Base-by-base conservation (phyloP, 257 asterid species). In the Solanum sejunctum region DNA sequence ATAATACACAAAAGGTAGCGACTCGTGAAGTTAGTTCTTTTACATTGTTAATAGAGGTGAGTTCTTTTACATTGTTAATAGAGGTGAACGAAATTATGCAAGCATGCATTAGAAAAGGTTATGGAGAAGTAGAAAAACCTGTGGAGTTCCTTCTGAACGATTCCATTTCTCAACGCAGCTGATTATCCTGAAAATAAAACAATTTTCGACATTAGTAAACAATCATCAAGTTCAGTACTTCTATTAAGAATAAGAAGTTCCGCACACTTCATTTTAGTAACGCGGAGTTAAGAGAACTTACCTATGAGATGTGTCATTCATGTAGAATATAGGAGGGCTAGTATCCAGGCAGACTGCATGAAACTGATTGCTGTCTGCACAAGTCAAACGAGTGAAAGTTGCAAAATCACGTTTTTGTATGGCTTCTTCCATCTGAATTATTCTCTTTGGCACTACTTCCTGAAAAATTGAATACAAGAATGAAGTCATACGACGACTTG, bases 341-440 rank as follows among this genome's bases (percentile, higher is more conserved):
- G 99, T 92, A 84, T 96, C 99, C 85, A 97, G 90, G 91, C 98
- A 93, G 84, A 97, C 98, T 17, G 99, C 99, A 84, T 97, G 99
- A 88, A 97, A 97, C 90, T 96, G 99, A 89, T 96, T 96, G 84
- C 99, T 96, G 67, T 96, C 99, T 8, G 98, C 91, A 79, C 99
- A 93, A 41, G 97, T 67, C 80, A 96, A 88, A 60, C 86, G 95
- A 81, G 98, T 90, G 86, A 96, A 96, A 73, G 97, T 83, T 78
- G 98, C 92, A 87, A 97, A 97, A 88, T 97, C 95, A 26, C 94
- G 94, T 63, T 84, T 94, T 84, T 86, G 85, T 69, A 95, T 95
- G 82, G 97, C 97, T 90, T 94, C 98, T 91, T 97, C 98, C 98
- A 97, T 97, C 87, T 95, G 91, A 85, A 87, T 82, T 64, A 94